Evolutionary conservation across 352 stramenopile genomes (phyloP), one percentile per base, ranked within the genome.

Genomic region (Pythium dissimile): DNA sequence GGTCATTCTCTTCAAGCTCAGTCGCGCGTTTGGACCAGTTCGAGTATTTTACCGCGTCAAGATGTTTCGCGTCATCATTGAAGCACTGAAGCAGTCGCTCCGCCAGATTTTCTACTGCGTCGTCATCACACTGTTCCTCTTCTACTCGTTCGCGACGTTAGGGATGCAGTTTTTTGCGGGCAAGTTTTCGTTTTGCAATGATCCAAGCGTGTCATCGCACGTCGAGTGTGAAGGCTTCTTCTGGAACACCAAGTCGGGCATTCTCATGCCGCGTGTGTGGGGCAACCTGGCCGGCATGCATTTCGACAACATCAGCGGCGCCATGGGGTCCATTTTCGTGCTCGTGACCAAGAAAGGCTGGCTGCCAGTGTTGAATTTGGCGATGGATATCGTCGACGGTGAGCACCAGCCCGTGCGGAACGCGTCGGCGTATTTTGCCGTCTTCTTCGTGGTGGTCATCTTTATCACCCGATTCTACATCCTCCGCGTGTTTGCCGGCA

Each of bases 21-120:
- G 84, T 28, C 71, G 86, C 11, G 84, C 86, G 2, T 89, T 95
- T 31, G 83, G 86, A 15, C 86, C 86, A 0, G 80, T 95, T 12
- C 84, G 86, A 15, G 84, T 94, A 2, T 94, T 95, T 52, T 89
- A 92, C 46, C 77, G 86, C 15, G 85, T 94, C 27, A 82, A 88
- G 47, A 89, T 83, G 6, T 92, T 96, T 50, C 77, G 82, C 32
- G 80, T 93, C 23, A 94, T 96, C 54, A 91, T 82, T 0, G 77
- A 92, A 42, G 86, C 86, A 8, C 50, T 95, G 15, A 77, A 88
- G 54, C 71, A 90, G 27, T 93, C 86, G 11, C 67, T 78, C 0
- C 71, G 69, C 9, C 84, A 88, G 41, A 84, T 95, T n/a, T 79
- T 88, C 32, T 95, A 86, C 62, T 91, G 83, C 38, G 72, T 92